Conservation (phyloP, 1,139 yeast species). For the Saccharomyces hybrid region DNA sequence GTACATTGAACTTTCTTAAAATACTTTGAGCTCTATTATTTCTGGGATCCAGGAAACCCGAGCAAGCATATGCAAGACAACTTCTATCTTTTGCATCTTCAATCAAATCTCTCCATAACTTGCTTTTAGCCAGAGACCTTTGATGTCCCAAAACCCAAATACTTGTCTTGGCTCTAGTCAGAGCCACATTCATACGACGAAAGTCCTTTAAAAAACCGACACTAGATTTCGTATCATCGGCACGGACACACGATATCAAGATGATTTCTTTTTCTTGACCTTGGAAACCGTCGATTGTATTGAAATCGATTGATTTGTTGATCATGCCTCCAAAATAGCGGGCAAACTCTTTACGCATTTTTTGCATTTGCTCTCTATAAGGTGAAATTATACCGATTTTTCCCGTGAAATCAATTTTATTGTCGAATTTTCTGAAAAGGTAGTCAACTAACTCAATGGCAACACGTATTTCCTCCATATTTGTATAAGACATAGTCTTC, state of each 20-base stretch:
- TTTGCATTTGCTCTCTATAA: slow-evolving; percentile 75
- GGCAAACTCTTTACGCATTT: slow-evolving; percentile 49
- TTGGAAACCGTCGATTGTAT: slow-evolving; percentile 96
- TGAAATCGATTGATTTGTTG: slow-evolving; percentile 67
- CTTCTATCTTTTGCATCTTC: slow-evolving; percentile 51
- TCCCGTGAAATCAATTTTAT: slow-evolving; percentile 49
- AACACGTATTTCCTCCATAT: slow-evolving; percentile 59
- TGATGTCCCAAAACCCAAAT: slow-evolving; percentile 87
- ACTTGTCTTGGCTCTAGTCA: slow-evolving; percentile 88
- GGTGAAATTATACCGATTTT: slow-evolving; percentile 90
- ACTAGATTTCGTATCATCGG: slow-evolving; percentile 45
- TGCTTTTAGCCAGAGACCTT: slow-evolving; percentile 51
- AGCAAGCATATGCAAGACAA: slow-evolving; percentile 28
- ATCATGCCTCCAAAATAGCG: slow-evolving; percentile 56
- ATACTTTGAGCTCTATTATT: slow-evolving; percentile 10
- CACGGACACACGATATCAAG: slow-evolving; percentile 90
- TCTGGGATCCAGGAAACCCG: slow-evolving; percentile 30
- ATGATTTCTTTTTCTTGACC: slow-evolving; percentile 96
- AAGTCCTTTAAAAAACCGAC: slow-evolving; percentile 87
- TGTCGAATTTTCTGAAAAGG: slow-evolving; percentile 44
- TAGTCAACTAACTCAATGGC: slow-evolving; percentile 62
- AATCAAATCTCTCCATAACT: slow-evolving; percentile 62
- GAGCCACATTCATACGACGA: slow-evolving; percentile 91
- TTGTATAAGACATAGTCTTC: slow-evolving; percentile 61
- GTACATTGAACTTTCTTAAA: slow-evolving; percentile 21